Conservation (phyloP, 2,329 filamentous ascomycete species). For the Ilyonectria mors-panacis region DNA sequence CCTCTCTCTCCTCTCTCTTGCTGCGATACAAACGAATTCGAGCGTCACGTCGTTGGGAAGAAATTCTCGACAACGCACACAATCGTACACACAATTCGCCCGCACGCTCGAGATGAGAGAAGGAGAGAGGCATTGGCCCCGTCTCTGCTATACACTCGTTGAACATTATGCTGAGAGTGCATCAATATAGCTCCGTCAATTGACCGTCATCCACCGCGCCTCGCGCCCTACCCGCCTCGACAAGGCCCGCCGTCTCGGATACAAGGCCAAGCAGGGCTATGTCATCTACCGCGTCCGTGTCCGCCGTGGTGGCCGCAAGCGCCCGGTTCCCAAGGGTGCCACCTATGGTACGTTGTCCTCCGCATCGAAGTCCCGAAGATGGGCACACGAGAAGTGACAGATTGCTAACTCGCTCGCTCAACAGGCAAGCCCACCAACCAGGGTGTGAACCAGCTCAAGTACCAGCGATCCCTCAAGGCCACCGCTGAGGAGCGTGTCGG, state of each 20-base stretch:
- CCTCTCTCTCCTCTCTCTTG: constrained; percentile 35
- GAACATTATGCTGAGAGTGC: constrained; percentile 99
- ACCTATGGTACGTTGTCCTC: constrained; percentile 84
- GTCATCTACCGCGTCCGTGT: constrained; percentile 99
- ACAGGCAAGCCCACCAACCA: constrained; percentile 99
- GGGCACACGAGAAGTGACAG: neutral
- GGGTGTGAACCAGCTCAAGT: constrained; percentile 99
- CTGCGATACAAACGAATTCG: constrained; percentile 26
- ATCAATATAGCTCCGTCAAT: constrained; percentile 99
- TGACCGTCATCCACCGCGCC: constrained; percentile 99
- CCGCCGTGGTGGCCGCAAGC: constrained; percentile 98
- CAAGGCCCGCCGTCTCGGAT: constrained; percentile 99
- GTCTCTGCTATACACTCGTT: constrained; percentile 95
- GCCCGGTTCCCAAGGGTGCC: constrained; percentile 95
- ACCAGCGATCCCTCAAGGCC: constrained; percentile 98
- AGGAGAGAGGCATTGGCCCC: constrained; percentile 36
- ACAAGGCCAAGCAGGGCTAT: constrained; percentile 99
- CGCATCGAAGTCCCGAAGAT: neutral
- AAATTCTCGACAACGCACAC: constrained; percentile 33
- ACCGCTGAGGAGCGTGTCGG: constrained; percentile 99
- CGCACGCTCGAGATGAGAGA: constrained; percentile 23
- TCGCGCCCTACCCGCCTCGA: constrained; percentile 98
- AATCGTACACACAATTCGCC: constrained; percentile 15
- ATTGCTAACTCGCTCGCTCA: constrained; percentile 41
- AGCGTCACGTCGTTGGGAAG: constrained; percentile 26